A percentile compares a stretch with the other conserved stretches of the same genome.
These are phyloP conservation scores for Gloeopeniophorella convolvens DNA, from an alignment of 768 basidiomycete genomes.

Conservation along the genomic window DNA sequence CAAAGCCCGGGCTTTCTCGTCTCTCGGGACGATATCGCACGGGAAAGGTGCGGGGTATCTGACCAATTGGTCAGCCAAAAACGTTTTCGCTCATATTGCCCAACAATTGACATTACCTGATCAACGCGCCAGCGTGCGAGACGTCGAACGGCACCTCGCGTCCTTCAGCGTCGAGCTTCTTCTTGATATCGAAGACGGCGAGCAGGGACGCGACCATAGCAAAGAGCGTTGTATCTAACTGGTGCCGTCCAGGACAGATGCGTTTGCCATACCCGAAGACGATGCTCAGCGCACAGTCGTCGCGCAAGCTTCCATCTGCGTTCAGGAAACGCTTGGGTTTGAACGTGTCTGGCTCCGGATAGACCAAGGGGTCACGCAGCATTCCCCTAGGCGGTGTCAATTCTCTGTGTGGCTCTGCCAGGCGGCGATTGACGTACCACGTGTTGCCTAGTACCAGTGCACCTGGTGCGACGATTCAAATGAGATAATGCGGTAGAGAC, in stretches of 20 bases:
- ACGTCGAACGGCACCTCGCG: not conserved
- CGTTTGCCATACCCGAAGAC: slow-evolving; percentile 20
- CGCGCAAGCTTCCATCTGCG: slow-evolving; percentile 9
- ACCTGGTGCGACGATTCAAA: slow-evolving; percentile 2
- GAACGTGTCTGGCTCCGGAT: slow-evolving; percentile 43
- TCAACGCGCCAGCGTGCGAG: not conserved
- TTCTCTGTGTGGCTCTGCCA: no score
- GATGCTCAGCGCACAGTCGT: not conserved
- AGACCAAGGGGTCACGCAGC: slow-evolving; percentile 40
- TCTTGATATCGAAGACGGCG: slow-evolving; percentile 3
- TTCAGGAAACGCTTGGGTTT: slow-evolving; percentile 39
- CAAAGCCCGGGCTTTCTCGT: not conserved
- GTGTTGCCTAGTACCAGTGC: slow-evolving; percentile 17
- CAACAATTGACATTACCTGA: no score
- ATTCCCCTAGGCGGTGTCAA: no score
- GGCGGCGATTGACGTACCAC: no score
- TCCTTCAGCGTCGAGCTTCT: not conserved
- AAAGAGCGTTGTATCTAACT: slow-evolving; percentile 1
- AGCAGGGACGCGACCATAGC: slow-evolving; percentile 6
- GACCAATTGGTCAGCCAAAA: no score
- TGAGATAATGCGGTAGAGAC: not conserved
- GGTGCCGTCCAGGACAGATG: slow-evolving; percentile 17
- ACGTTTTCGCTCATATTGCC: no score
- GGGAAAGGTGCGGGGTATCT: not conserved
- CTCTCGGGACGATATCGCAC: not conserved